Conservation (phyloP, 2,329 filamentous ascomycete species). For the Parastagonospora nodorum region DNA sequence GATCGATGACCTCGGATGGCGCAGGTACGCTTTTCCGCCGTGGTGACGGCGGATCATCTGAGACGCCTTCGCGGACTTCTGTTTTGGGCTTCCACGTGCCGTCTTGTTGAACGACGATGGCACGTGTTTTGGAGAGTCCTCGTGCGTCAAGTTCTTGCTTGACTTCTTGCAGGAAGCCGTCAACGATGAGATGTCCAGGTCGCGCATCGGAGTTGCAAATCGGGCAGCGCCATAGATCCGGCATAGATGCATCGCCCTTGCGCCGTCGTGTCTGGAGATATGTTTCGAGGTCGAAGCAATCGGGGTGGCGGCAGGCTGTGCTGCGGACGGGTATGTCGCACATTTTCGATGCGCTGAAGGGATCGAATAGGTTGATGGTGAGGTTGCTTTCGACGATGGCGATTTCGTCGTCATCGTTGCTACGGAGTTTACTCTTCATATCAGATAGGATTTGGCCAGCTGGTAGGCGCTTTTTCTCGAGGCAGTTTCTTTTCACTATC, state of each 20-base stretch:
- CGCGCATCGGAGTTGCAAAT: constrained; percentile 79
- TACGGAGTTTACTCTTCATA: constrained; percentile 59
- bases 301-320: constrained; percentile 71
- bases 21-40: background rate
- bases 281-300: constrained; percentile 88
- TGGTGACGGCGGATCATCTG: constrained; percentile 3
- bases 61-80: constrained; percentile 8
- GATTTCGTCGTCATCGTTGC: constrained; percentile 60
- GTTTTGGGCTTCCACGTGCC: constrained; percentile 67
- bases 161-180: constrained; percentile 73
- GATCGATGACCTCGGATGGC: constrained; percentile 11
- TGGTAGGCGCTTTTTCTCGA: constrained; percentile 41
- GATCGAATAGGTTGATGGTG: constrained; percentile 54
- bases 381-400: constrained; percentile 47
- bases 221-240: constrained; percentile 85
- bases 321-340: constrained; percentile 76
- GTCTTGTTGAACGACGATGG: constrained; percentile 67
- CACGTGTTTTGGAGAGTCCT: constrained; percentile 58
- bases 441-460: constrained; percentile 58
- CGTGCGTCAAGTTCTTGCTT: constrained; percentile 58
- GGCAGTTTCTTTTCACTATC: constrained; percentile 39
- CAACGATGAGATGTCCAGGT: constrained; percentile 71
- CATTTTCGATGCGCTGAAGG: constrained; percentile 54
- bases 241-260: constrained; percentile 42
- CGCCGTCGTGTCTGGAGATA: constrained; percentile 63